Base-by-base conservation (phyloP, 352 stramenopile genomes). In the Phytopythium litorale region DNA sequence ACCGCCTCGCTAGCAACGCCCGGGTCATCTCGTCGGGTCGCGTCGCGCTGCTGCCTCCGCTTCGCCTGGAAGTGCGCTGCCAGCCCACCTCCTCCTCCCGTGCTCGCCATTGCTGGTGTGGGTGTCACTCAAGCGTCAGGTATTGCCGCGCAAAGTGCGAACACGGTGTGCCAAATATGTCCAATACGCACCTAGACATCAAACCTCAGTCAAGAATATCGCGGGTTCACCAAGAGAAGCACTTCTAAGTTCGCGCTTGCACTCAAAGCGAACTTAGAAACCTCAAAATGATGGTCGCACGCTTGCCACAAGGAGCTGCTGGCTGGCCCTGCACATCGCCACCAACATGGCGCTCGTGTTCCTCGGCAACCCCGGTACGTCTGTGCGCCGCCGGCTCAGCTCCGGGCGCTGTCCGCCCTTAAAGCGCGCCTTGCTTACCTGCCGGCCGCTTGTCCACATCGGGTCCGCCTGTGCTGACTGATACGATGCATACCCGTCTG, bases 281-380 rank as follows among this genome's bases (percentile, higher is more conserved):
- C 7, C 18, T 2, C 4, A 18, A 49, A 49, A 49, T 49, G 42
- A 25, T n/a, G 40, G 18, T 49, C 42, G 0, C 42, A 2, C 40
- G 19, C 16, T 21, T 46, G 35, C 15, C 40, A 46, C 18, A 46
- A 46, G 40, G 40, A 46, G 40, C 40, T 21, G 19, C 42, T 49
- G 42, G 19, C 12, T 21, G 18, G 21, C 19, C 18, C 21, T 8
- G 42, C 16, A 28, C 42, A 4, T 15, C 42, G 19, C 35, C 42
- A 62, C 30, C 9, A 64, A 58, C 51, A 72, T 86, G 67, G 71
- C 79, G 76, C 74, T 91, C 38, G 80, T 91, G 43, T 89, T 89
- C 58, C 78, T 91, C 25, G 82, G 82, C 30, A 91, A 89, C 62
- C 73, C 80, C 25, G 80, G 82, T 89, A 63, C 69, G 72, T 67